Evolutionary conservation across 495 filamentous ascomycete species (phyloP).

Genomic region (Lepidopterella palustris): DNA sequence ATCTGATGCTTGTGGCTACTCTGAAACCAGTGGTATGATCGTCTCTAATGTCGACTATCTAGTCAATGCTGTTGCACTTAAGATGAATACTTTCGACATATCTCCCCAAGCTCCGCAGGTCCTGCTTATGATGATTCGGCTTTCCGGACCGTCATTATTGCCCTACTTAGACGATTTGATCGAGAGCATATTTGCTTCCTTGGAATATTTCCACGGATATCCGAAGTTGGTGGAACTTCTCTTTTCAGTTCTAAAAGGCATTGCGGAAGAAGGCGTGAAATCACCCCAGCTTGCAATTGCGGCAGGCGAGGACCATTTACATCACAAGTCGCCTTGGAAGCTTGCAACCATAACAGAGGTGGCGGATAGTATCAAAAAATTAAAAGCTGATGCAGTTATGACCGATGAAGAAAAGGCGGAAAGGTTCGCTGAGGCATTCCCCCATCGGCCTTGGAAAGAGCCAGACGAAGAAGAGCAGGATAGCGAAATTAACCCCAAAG

Average conservation of each 20-base stretch:
- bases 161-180: conserved; percentile 91
- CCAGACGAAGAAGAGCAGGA: not conserved
- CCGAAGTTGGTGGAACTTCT: conserved; percentile 76
- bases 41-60: conserved; percentile 95
- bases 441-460: conserved; percentile 21
- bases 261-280: conserved; percentile 74
- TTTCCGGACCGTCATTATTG: conserved; percentile 74
- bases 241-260: conserved; percentile 70
- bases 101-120: conserved; percentile 88
- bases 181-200: conserved; percentile 77
- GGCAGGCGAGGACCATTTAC: conserved; percentile 20
- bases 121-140: conserved; percentile 84
- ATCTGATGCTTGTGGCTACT: conserved; percentile 68
- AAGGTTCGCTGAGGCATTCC: conserved; percentile 7
- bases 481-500: not conserved
- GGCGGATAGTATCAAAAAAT: conserved; percentile 3
- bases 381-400: conserved; percentile 4
- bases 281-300: conserved; percentile 53
- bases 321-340: not conserved
- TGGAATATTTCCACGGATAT: conserved; percentile 93
- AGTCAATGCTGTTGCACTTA: conserved; percentile 82
- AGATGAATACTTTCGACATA: conserved; percentile 84
- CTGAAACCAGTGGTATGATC: conserved; percentile 67
- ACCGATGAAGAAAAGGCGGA: conserved; percentile 15
- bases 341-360: not conserved